Conservation (phyloP, 2,329 filamentous ascomycete species). For the Pseudogymnoascus sp. region DNA sequence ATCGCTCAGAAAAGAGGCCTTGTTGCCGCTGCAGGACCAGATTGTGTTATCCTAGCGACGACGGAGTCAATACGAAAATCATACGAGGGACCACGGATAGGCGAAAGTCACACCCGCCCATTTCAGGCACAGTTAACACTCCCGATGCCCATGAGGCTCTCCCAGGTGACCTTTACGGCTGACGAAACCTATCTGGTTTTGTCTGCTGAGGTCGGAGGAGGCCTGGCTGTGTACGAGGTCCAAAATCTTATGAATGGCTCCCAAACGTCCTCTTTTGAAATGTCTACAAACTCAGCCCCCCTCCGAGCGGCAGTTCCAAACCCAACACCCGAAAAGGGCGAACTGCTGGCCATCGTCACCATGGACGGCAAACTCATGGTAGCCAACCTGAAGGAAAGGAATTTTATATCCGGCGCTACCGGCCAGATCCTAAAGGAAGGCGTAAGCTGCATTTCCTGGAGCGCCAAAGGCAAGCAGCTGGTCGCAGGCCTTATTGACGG, state of each 20-base stretch:
- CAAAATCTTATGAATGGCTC: slow-evolving; percentile 57
- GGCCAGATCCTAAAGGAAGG: slow-evolving; percentile 61
- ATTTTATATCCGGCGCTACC: slow-evolving; percentile 47
- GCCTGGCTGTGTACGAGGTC: slow-evolving; percentile 75
- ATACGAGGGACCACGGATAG: slow-evolving; percentile 52
- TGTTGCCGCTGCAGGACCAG: slow-evolving; percentile 78
- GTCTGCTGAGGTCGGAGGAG: slow-evolving; percentile 71
- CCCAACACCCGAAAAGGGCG: slow-evolving; percentile 62
- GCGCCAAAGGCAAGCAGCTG: slow-evolving; percentile 84
- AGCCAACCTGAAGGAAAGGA: slow-evolving; percentile 65
- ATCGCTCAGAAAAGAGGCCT: slow-evolving; percentile 74
- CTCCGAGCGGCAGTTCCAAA: slow-evolving; percentile 73
- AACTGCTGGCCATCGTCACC: slow-evolving; percentile 74
- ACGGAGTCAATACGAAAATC: slow-evolving; percentile 72
- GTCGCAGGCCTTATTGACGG: slow-evolving; percentile 80
- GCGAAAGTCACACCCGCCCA: slow-evolving; percentile 55
- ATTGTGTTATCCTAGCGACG: slow-evolving; percentile 64
- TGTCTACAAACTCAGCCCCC: slow-evolving; percentile 66
- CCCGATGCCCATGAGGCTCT: slow-evolving; percentile 64
- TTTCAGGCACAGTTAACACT: slow-evolving; percentile 70
- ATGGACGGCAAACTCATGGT: slow-evolving; percentile 73
- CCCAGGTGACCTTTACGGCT: slow-evolving; percentile 84
- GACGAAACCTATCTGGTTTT: slow-evolving; percentile 79
- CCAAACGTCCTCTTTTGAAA: slow-evolving; percentile 61
- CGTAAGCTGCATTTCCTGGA: slow-evolving; percentile 85